These are phyloP conservation scores for Jasminum sambac DNA, from an alignment of 257 asterid genomes.

Conservation along the genomic window DNA sequence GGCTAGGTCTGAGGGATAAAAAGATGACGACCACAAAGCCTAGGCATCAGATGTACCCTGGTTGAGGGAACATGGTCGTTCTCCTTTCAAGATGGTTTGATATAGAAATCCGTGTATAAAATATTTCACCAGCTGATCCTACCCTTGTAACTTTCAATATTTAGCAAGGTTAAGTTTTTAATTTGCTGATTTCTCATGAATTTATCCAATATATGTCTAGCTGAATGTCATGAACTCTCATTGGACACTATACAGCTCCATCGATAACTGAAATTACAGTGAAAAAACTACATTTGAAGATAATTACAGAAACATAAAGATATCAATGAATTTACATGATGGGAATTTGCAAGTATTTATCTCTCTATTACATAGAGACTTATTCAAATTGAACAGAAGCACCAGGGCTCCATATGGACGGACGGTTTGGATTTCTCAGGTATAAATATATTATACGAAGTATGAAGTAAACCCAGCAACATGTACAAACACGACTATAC, in stretches of 20 bases:
- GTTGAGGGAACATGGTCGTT: neutral
- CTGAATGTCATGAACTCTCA: slow-evolving; percentile 3
- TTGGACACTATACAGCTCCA: slow-evolving; percentile 4
- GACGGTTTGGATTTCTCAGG: neutral
- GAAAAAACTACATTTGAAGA: neutral
- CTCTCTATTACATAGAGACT: slow-evolving; percentile 2
- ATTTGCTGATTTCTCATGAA: slow-evolving; percentile 1
- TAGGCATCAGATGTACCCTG: neutral
- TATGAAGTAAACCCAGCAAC: slow-evolving; percentile 2
- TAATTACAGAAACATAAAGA: slow-evolving; percentile 2
- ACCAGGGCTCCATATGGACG: neutral
- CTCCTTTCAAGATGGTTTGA: neutral
- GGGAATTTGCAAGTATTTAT: slow-evolving; percentile 7
- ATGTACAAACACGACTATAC: slow-evolving; percentile 8
- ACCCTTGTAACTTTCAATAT: slow-evolving; percentile 2
- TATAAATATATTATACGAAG: slow-evolving; percentile 1
- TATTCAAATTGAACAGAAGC: slow-evolving; percentile 6
- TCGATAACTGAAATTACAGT: slow-evolving; percentile 9
- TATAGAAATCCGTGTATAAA: neutral
- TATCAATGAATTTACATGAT: slow-evolving; percentile 7
- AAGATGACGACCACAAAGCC: neutral
- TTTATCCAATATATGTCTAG: slow-evolving; percentile 2
- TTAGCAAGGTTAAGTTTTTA: slow-evolving; percentile 7
- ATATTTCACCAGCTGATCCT: neutral
- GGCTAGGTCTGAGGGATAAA: neutral